Evolutionary conservation across 78 protist species (phyloP).

Genomic region (Fonticula alba): DNA sequence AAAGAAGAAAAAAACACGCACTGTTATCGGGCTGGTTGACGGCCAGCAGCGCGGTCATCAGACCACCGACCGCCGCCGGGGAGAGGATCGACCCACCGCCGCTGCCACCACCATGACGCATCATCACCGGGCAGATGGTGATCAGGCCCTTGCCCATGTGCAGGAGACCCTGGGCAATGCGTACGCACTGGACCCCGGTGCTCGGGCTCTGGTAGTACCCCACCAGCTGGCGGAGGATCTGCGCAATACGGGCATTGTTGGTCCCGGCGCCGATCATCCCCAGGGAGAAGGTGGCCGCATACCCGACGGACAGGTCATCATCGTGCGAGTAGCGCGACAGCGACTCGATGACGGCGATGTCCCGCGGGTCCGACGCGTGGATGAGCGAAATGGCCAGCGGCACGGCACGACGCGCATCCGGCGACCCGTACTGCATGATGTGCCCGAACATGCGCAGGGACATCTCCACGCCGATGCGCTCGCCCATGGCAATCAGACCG

Average conservation of each 20-base stretch:
- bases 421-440: constrained; percentile 59
- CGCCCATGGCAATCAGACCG: constrained; percentile 88
- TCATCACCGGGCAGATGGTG: constrained; percentile 58
- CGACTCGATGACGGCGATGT: constrained; percentile 53
- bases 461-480: constrained; percentile 85
- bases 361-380: constrained; percentile 56
- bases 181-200: constrained; percentile 41
- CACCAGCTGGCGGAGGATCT: constrained; percentile 62
- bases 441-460: constrained; percentile 66
- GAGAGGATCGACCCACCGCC: constrained; percentile 47
- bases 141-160: constrained; percentile 91
- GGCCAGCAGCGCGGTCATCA: constrained; percentile 16
- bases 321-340: constrained; percentile 83
- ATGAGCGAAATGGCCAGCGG: constrained; percentile 85
- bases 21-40: constrained; percentile 5
- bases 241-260: constrained; percentile 81
- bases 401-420: constrained; percentile 40
- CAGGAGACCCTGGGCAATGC: constrained; percentile 78
- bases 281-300: constrained; percentile 58
- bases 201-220: constrained; percentile 50
- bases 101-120: too few species aligned
- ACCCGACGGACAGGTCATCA: constrained; percentile 48
- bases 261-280: constrained; percentile 77
- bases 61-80: constrained; percentile 56
- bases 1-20: too few species aligned